Evolutionary conservation across 306 rosid species (phyloP).

Genomic region (Biancaea sappan): DNA sequence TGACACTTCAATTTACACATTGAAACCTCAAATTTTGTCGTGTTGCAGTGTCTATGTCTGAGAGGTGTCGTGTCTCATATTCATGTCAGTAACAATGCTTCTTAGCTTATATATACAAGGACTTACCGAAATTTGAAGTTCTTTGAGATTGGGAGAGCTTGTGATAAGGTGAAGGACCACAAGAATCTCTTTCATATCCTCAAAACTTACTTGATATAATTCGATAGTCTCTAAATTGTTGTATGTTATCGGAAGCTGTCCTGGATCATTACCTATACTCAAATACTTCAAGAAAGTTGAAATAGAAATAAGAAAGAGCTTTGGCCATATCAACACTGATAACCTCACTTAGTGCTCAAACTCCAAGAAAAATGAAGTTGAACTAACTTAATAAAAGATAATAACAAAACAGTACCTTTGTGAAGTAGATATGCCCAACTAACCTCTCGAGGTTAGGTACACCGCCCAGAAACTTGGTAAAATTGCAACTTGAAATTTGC

Average conservation of each 20-base stretch:
- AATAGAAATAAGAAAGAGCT: conserved; percentile 22
- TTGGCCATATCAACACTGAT: conserved; percentile 2
- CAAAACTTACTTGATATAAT: conserved; percentile 88
- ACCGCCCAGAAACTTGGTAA: conserved; percentile 77
- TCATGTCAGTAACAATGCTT: neutral
- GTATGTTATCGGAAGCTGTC: conserved; percentile 52
- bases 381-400: conserved; percentile 29
- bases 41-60: neutral
- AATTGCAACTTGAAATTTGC: conserved; percentile 68
- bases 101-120: neutral
- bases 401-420: conserved; percentile 63
- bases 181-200: conserved; percentile 84
- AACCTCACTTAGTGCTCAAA: neutral
- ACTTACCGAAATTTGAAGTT: conserved; percentile 87
- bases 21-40: neutral
- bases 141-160: conserved; percentile 78
- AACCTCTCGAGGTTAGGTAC: conserved; percentile 86
- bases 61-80: neutral
- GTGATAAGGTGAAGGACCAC: conserved; percentile 84
- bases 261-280: conserved; percentile 74
- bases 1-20: neutral
- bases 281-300: conserved; percentile 60
- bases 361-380: conserved; percentile 10
- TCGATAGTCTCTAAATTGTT: conserved; percentile 64
- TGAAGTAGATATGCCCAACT: conserved; percentile 76